These are phyloP conservation scores for Lactarius sanguifluus DNA, from an alignment of 768 basidiomycete genomes.

Conservation along the genomic window DNA sequence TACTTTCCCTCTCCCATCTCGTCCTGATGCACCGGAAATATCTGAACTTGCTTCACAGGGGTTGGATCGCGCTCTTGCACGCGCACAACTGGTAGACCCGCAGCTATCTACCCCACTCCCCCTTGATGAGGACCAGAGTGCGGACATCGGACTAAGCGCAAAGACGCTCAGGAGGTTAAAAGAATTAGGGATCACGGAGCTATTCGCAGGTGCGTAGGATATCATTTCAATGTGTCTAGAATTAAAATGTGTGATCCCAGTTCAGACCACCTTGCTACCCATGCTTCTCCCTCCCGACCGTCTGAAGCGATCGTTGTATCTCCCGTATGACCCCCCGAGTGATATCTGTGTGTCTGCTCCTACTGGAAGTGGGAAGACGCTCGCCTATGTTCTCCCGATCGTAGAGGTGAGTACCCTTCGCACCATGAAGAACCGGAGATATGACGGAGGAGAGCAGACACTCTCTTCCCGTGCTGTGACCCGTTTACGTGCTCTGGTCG, in stretches of 20 bases:
- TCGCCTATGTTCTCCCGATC: constrained; percentile 94
- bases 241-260: constrained; percentile 41
- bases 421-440: background rate
- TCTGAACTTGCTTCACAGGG: constrained; percentile 74
- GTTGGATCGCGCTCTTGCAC: constrained; percentile 67
- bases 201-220: constrained; percentile 76
- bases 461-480: constrained; percentile 75
- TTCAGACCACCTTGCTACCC: constrained; percentile 87
- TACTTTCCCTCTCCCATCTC: constrained; percentile 64
- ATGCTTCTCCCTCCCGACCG: constrained; percentile 59
- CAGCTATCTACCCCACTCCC: constrained; percentile 47
- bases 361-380: constrained; percentile 96
- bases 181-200: constrained; percentile 77
- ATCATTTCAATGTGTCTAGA: background rate
- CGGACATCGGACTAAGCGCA: constrained; percentile 53
- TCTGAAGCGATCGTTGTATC: constrained; percentile 52
- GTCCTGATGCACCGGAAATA: constrained; percentile 69
- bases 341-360: constrained; percentile 96
- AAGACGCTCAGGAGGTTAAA: constrained; percentile 61
- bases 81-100: constrained; percentile 69
- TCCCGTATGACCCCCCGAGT: constrained; percentile 60
- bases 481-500: constrained; percentile 80
- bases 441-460: constrained; percentile 44
- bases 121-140: constrained; percentile 41
- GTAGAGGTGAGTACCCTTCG: constrained; percentile 59